These are phyloP conservation scores for Hyaloperonospora brassicae DNA, from an alignment of 352 stramenopile species.

Conservation along the genomic window DNA sequence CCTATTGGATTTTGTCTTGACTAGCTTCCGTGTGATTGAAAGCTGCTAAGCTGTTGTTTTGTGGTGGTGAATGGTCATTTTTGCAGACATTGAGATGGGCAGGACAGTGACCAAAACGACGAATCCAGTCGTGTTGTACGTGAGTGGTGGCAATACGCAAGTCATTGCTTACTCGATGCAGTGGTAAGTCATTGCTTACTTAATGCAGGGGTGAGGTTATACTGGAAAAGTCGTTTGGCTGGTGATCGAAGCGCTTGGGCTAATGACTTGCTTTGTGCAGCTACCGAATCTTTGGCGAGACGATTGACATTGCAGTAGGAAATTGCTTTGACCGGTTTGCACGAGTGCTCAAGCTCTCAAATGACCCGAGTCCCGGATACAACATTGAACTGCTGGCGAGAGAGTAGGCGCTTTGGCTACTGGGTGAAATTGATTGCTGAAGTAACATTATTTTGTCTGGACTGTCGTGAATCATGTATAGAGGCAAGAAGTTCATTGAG, in stretches of 20 bases:
- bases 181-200: too few relatives aligned
- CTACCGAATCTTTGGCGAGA: constrained; percentile 99
- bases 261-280: constrained; percentile 26
- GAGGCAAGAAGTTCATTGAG: constrained; percentile 89
- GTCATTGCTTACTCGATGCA: constrained; percentile 88
- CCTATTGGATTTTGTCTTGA: too few relatives aligned
- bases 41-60: neutral
- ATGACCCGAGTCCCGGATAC: constrained; percentile 97
- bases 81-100: constrained; percentile 98
- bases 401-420: constrained; percentile 37
- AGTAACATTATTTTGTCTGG: too few relatives aligned
- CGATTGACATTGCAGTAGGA: constrained; percentile 99
- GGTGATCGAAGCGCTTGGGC: neutral
- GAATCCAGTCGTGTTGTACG: constrained; percentile 98
- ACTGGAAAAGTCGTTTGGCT: neutral
- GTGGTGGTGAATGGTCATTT: constrained; percentile 4
- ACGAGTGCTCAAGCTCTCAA: constrained; percentile 92
- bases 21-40: too few relatives aligned
- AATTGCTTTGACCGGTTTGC: constrained; percentile 99
- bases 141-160: constrained; percentile 99
- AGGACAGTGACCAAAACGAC: constrained; percentile 91
- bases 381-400: constrained; percentile 99
- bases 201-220: too few relatives aligned
- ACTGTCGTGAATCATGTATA: constrained; percentile 15
- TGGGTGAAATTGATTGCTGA: neutral